Conservation (phyloP, 1,284 basidiomycete genomes). For the Pseudozyma tsukubaensis region DNA sequence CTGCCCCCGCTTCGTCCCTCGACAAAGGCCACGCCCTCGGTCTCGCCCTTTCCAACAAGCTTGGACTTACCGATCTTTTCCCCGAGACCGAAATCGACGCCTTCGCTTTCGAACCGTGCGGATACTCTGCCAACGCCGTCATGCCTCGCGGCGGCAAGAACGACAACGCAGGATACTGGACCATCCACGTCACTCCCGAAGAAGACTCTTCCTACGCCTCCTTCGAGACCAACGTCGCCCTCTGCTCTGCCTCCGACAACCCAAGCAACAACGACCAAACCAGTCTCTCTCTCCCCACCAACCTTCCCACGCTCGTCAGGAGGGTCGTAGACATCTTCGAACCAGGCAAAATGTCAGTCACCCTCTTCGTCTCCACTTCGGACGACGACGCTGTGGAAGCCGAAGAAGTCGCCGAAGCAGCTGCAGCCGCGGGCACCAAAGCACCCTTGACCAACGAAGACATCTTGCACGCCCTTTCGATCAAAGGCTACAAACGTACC, state of each 20-base stretch:
- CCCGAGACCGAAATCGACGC: slow-evolving; percentile 87
- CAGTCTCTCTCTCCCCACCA: slow-evolving; percentile 47
- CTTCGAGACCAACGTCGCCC: slow-evolving; percentile 97
- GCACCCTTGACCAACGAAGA: slow-evolving; percentile 54
- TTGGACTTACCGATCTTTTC: slow-evolving; percentile 89
- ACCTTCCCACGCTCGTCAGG: slow-evolving; percentile 80
- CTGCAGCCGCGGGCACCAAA: slow-evolving; percentile 22
- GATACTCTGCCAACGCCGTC: slow-evolving; percentile 95
- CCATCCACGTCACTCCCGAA: slow-evolving; percentile 98
- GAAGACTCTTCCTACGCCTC: slow-evolving; percentile 96
- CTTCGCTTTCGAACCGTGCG: slow-evolving; percentile 94
- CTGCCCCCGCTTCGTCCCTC: slow-evolving; percentile 15
- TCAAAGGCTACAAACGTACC: slow-evolving; percentile 74
- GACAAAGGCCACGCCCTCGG: slow-evolving; percentile 75
- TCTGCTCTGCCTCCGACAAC: slow-evolving; percentile 70
- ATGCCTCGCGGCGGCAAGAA: slow-evolving; percentile 46
- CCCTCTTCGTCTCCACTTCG: slow-evolving; percentile 83
- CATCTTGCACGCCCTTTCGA: slow-evolving; percentile 60
- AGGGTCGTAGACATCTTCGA: slow-evolving; percentile 93
- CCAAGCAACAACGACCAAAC: slow-evolving; percentile 29
- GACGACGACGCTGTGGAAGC: slow-evolving; percentile 70
- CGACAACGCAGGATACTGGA: slow-evolving; percentile 78
- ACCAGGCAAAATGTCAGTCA: slow-evolving; percentile 86
- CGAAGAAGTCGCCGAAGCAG: slow-evolving; percentile 7
- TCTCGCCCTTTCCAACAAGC: slow-evolving; percentile 75